Percentiles rank a stretch among this genome's conserved stretches.
phyloP scores from a whole-genome alignment of 129 eudicot species.

The Gnaphalium uliginosum region DNA sequence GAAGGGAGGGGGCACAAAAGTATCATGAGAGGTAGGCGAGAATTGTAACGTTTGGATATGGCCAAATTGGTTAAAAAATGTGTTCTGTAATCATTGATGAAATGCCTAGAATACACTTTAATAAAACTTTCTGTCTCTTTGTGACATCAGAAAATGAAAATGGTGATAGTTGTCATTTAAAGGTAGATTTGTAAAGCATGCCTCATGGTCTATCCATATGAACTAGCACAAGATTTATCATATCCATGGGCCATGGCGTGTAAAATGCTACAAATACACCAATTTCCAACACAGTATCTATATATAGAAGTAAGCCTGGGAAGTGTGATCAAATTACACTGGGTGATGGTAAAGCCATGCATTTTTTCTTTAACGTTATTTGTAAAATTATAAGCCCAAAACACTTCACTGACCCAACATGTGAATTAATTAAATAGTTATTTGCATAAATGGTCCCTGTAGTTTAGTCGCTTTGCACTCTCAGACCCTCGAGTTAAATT shows the following conservation, averaged over 20 bases:
- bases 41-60: conserved; percentile 22
- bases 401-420: background rate
- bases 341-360: background rate
- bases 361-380: background rate
- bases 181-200: conserved; percentile 14
- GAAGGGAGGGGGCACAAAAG: conserved; percentile 38
- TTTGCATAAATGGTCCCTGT: background rate
- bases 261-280: conserved; percentile 27
- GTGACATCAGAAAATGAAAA: conserved; percentile 17
- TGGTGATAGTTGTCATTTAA: conserved; percentile 27
- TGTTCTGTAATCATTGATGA: conserved; percentile 6
- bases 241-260: conserved; percentile 51
- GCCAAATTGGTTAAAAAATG: conserved; percentile 21
- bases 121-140: conserved; percentile 11
- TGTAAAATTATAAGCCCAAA: background rate
- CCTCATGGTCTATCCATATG: conserved; percentile 22
- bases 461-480: background rate
- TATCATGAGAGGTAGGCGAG: conserved; percentile 50
- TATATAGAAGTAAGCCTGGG: conserved; percentile 17
- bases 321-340: conserved; percentile 23
- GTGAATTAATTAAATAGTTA: too few species aligned
- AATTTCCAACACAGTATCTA: conserved; percentile 24
- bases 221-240: conserved; percentile 51
- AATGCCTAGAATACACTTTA: conserved; percentile 11
- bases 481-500: too few species aligned